phyloP scores from a whole-genome alignment of 2,329 filamentous ascomycete genomes.

The Stagonosporopsis cucurbitacearum region DNA sequence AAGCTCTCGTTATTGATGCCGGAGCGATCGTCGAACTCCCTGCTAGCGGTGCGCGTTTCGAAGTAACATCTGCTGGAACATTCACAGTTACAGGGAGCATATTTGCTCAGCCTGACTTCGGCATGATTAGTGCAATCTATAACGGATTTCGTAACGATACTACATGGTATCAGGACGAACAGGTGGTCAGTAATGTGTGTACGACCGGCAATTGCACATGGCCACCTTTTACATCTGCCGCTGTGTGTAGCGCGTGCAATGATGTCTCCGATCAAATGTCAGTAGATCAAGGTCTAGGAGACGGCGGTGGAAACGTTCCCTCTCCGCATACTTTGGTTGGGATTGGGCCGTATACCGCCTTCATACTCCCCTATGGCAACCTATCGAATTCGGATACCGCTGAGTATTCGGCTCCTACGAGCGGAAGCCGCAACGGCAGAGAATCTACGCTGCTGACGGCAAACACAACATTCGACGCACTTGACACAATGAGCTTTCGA shows the following conservation, averaged over 20 bases:
- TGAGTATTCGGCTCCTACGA: background rate
- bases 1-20: background rate
- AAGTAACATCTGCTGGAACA: background rate
- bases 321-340: background rate
- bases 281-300: background rate
- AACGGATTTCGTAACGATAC: slow-evolving; percentile 10
- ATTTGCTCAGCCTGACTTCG: slow-evolving; percentile 14
- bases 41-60: background rate
- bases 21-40: background rate
- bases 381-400: background rate
- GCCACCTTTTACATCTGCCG: slow-evolving; percentile 10
- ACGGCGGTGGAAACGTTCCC: background rate
- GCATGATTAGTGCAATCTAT: slow-evolving; percentile 18
- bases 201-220: slow-evolving; percentile 21
- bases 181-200: slow-evolving; percentile 3
- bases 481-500: slow-evolving; percentile 4
- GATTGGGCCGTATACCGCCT: background rate
- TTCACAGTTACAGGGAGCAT: background rate
- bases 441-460: slow-evolving; percentile 1
- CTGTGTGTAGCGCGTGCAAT: slow-evolving; percentile 17
- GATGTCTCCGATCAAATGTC: slow-evolving; percentile 4
- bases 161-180: background rate
- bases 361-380: background rate
- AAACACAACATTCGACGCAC: background rate
- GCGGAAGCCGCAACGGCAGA: background rate